Conservation (phyloP, 1,284 basidiomycete species). For the Cutaneotrichosporon cavernicola region DNA sequence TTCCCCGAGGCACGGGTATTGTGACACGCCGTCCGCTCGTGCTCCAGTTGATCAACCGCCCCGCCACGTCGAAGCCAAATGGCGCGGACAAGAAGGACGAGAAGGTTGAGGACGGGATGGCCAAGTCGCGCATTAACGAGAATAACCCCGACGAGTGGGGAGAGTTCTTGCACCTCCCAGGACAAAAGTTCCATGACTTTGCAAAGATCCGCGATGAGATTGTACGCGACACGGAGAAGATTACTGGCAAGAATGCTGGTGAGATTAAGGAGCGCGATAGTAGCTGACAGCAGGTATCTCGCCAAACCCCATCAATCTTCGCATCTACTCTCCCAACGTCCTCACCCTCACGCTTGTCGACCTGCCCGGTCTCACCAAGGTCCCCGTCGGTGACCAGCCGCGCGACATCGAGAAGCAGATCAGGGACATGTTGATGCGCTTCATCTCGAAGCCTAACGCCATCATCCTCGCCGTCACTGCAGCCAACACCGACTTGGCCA, state of each 20-base stretch:
- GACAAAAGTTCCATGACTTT: slow-evolving; percentile 97
- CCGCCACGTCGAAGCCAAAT: slow-evolving; percentile 59
- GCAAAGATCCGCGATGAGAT: slow-evolving; percentile 95
- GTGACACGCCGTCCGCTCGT: slow-evolving; percentile 85
- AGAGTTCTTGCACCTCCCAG: slow-evolving; percentile 93
- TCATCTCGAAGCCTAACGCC: slow-evolving; percentile 82
- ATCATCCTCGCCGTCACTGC: slow-evolving; percentile 91
- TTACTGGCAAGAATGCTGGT: slow-evolving; percentile 92
- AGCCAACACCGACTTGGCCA: slow-evolving; percentile 95
- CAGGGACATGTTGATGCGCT: slow-evolving; percentile 92
- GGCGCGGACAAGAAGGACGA: slow-evolving; percentile 44
- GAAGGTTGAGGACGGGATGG: slow-evolving; percentile 37
- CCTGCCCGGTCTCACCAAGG: slow-evolving; percentile 93
- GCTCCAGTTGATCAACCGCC: slow-evolving; percentile 89
- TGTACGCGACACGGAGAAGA: slow-evolving; percentile 91
- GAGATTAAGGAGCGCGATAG: slow-evolving; percentile 22
- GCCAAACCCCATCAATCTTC: slow-evolving; percentile 91
- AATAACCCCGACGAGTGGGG: slow-evolving; percentile 96
- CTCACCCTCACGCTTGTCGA: slow-evolving; percentile 95
- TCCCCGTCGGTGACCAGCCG: slow-evolving; percentile 93
- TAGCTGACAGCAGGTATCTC: slow-evolving; percentile 67
- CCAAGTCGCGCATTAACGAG: slow-evolving; percentile 54
- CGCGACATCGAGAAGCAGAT: slow-evolving; percentile 98
- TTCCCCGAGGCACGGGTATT: slow-evolving; percentile 73
- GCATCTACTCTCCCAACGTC: slow-evolving; percentile 94